phyloP scores from a whole-genome alignment of 176 grass and related monocot genomes.

The Saccharum officinarum region DNA sequence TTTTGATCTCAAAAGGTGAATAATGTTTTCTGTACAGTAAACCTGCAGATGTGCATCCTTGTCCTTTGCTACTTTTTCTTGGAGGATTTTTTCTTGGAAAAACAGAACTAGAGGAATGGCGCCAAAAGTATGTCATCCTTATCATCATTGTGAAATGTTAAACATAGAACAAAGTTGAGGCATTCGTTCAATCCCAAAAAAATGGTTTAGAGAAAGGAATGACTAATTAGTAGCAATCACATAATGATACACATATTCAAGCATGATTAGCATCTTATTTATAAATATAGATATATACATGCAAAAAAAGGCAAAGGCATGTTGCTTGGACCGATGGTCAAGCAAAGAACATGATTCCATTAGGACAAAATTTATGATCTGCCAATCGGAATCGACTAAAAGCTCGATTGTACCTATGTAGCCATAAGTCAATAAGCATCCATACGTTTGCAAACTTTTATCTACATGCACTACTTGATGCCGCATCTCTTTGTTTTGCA shows the following conservation, averaged over 20 bases:
- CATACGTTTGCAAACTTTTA: neutral
- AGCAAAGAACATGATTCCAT: conserved; percentile 18
- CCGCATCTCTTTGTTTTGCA: neutral
- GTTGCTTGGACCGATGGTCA: neutral
- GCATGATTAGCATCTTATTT: conserved; percentile 3
- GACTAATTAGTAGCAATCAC: neutral
- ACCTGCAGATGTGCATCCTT: neutral
- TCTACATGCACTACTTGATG: neutral
- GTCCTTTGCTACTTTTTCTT: neutral
- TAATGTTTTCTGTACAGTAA: neutral
- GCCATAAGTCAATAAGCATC: neutral
- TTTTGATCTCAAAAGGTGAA: too few species aligned
- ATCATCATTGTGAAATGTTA: too few species aligned
- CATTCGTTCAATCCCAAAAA: neutral
- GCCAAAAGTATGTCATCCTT: neutral
- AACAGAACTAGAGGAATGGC: neutral
- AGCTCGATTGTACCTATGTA: neutral
- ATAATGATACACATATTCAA: neutral
- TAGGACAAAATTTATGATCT: neutral
- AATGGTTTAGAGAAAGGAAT: neutral
- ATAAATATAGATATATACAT: neutral
- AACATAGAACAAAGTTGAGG: neutral
- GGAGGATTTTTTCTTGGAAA: neutral
- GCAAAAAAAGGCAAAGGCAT: neutral
- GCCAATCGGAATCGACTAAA: neutral